Conservation (phyloP, 176 grass and related monocot genomes). For the Pontederia crassipes region DNA sequence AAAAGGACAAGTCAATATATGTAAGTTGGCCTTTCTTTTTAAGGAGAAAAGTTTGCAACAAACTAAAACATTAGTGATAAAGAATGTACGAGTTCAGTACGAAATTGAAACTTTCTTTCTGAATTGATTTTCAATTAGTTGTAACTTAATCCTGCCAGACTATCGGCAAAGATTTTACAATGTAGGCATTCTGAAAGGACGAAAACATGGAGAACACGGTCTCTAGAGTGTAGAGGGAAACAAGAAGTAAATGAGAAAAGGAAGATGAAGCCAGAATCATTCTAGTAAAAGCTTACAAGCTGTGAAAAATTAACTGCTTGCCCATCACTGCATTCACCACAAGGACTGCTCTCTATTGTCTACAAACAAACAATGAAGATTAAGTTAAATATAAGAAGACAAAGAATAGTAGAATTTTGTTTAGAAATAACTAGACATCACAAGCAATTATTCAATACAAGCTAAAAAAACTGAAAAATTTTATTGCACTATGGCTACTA, state of each 20-base stretch:
- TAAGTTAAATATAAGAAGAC: not conserved
- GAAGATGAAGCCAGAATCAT: not conserved
- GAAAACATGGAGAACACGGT: not conserved
- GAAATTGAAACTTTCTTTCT: no score
- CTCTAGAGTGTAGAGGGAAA: no score
- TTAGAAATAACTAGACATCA: no score
- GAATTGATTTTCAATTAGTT: not conserved
- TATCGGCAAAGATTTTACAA: no score
- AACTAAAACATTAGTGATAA: not conserved
- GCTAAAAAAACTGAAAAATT: no score
- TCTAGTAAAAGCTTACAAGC: constrained; percentile 51
- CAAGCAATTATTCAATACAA: no score
- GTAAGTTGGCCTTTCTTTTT: not conserved
- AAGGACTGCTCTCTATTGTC: constrained; percentile 95
- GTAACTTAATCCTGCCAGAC: no score
- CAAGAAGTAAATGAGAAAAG: constrained; percentile 15
- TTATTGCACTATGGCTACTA: no score
- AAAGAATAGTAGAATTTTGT: not conserved
- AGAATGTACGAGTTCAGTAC: not conserved
- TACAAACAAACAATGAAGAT: constrained; percentile 24
- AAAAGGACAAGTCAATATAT: constrained; percentile 23
- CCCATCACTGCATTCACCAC: constrained; percentile 64
- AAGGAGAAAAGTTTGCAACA: not conserved
- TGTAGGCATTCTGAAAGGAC: no score
- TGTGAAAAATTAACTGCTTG: constrained; percentile 89